These are phyloP conservation scores for Pittosporum tobira DNA, from an alignment of 129 eudicot species.

Conservation along the genomic window DNA sequence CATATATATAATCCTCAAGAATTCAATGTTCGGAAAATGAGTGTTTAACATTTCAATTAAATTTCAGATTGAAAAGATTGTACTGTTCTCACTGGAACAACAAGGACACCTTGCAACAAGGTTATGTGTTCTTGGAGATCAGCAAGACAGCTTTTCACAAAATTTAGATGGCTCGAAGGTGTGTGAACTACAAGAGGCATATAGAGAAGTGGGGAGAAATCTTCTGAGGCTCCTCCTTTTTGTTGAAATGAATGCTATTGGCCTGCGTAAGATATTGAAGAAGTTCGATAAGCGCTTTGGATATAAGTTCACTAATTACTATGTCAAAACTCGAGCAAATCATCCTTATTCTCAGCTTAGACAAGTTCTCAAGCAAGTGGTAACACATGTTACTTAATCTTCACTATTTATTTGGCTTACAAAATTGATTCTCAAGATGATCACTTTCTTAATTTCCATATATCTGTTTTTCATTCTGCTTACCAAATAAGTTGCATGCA, in stretches of 20 bases:
- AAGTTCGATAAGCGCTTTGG: conserved; percentile 60
- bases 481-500: conserved; percentile 12
- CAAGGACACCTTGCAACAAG: conserved; percentile 56
- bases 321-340: conserved; percentile 59
- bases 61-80: conserved; percentile 49
- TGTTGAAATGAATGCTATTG: conserved; percentile 56
- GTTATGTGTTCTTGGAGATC: conserved; percentile 30
- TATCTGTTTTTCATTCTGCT: not conserved
- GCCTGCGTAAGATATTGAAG: conserved; percentile 53
- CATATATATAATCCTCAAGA: too few relatives aligned
- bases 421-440: not conserved
- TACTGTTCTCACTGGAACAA: conserved; percentile 33
- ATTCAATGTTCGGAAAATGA: not conserved
- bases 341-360: conserved; percentile 65
- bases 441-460: not conserved
- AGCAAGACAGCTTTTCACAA: conserved; percentile 19
- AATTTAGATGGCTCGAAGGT: not conserved
- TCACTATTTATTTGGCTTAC: too few relatives aligned
- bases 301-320: conserved; percentile 44
- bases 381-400: conserved; percentile 7
- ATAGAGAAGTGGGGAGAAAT: conserved; percentile 50
- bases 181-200: conserved; percentile 33
- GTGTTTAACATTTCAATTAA: not conserved
- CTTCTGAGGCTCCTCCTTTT: conserved; percentile 49
- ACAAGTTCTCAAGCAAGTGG: conserved; percentile 68